These are phyloP conservation scores for Lunularia cruciata DNA, from an alignment of 225 moss, liverwort and hornwort species.

Conservation along the genomic window DNA sequence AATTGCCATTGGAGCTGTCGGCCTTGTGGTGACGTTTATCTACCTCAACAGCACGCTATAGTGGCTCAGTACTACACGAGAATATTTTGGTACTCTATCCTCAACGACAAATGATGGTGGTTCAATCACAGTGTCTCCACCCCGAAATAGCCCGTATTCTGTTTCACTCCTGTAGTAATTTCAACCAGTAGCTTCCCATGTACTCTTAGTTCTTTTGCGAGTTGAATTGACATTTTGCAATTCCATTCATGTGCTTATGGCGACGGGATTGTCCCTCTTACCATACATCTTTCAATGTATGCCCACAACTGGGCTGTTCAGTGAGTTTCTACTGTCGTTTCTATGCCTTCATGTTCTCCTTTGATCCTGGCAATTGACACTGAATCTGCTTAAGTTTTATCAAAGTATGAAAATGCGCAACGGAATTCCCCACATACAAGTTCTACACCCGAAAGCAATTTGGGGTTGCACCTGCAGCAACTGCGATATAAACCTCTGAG, in stretches of 20 bases:
- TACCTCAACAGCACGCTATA: slow-evolving; percentile 51
- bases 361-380: background rate
- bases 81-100: background rate
- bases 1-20: slow-evolving; percentile 47
- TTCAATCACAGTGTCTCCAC: background rate
- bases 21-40: slow-evolving; percentile 42
- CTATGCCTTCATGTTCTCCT: background rate
- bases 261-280: slow-evolving; percentile 1
- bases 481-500: too few species aligned
- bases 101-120: slow-evolving; percentile 7
- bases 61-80: slow-evolving; percentile 10
- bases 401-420: too few species aligned
- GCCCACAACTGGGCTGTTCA: slow-evolving; percentile 10
- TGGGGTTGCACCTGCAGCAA: too few species aligned
- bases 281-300: slow-evolving; percentile 3
- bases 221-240: background rate
- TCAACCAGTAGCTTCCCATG: background rate
- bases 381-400: background rate
- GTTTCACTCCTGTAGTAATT: too few species aligned
- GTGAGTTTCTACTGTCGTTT: background rate
- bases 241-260: slow-evolving; percentile 6
- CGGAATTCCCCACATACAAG: too few species aligned
- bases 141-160: background rate
- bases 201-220: slow-evolving; percentile 3
- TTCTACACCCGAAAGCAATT: too few species aligned